These are phyloP conservation scores for Syzygium aromaticum DNA, from an alignment of 345 rosid species.

Conservation along the genomic window DNA sequence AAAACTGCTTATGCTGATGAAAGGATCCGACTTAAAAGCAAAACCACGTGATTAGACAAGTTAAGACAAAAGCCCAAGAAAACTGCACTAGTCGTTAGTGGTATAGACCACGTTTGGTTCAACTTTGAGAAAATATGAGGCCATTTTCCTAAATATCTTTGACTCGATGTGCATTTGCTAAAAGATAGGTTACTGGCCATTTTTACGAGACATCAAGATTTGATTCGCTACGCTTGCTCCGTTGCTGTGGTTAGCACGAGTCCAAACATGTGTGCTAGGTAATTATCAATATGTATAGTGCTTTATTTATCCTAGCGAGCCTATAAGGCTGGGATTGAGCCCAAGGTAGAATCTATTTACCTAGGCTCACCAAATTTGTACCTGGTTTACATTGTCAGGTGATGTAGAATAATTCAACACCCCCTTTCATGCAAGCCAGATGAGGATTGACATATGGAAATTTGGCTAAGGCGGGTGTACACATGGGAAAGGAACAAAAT, in stretches of 20 bases:
- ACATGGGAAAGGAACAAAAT: background rate
- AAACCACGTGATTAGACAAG: background rate
- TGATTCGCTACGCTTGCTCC: background rate
- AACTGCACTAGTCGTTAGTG: background rate
- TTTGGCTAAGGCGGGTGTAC: background rate
- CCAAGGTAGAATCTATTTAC: background rate
- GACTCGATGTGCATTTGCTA: background rate
- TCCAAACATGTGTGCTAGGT: background rate
- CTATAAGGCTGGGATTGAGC: background rate
- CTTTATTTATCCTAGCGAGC: background rate
- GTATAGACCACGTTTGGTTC: background rate
- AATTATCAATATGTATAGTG: too few relatives aligned
- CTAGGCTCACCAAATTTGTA: background rate
- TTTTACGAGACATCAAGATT: background rate
- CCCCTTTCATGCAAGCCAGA: fast-evolving
- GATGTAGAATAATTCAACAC: too few relatives aligned
- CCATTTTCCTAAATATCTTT: background rate
- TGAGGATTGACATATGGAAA: background rate
- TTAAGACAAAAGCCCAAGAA: background rate
- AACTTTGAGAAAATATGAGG: background rate
- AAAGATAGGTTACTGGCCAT: background rate
- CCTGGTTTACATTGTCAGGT: background rate
- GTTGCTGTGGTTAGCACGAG: background rate
- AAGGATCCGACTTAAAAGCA: background rate
- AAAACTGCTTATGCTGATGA: background rate